Evolutionary conservation across 352 stramenopile species (phyloP).

Genomic region (Nothophytophthora sp.): DNA sequence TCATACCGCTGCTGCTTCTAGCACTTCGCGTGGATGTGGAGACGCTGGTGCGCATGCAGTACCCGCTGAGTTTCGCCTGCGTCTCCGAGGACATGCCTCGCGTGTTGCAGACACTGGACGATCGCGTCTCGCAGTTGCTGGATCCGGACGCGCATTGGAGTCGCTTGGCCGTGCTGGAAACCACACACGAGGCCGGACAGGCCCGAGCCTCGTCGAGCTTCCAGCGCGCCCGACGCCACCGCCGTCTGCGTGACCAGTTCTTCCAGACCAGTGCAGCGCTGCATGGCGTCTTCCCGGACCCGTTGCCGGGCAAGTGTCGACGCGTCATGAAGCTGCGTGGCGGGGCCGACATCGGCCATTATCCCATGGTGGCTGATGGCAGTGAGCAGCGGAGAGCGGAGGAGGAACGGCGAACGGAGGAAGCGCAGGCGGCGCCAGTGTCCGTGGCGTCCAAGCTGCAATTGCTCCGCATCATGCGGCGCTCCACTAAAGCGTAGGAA

Average conservation of each 20-base stretch:
- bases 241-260: slow-evolving; percentile 54
- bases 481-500: neutral
- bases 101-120: slow-evolving; percentile 44
- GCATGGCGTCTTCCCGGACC: slow-evolving; percentile 56
- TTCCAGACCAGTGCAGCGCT: slow-evolving; percentile 63
- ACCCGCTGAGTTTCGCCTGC: slow-evolving; percentile 52
- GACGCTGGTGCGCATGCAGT: slow-evolving; percentile 63
- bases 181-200: slow-evolving; percentile 50
- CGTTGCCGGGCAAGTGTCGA: slow-evolving; percentile 43
- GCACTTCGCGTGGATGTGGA: slow-evolving; percentile 61
- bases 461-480: slow-evolving; percentile 5
- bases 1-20: slow-evolving; percentile 56
- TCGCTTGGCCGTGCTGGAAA: slow-evolving; percentile 60
- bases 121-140: slow-evolving; percentile 43
- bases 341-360: slow-evolving; percentile 47
- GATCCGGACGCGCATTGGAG: slow-evolving; percentile 58
- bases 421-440: neutral
- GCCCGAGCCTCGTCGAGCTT: slow-evolving; percentile 42
- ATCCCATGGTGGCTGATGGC: slow-evolving; percentile 27
- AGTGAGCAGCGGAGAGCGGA: no score
- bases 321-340: slow-evolving; percentile 57
- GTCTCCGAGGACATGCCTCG: slow-evolving; percentile 38
- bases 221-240: slow-evolving; percentile 42
- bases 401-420: no score
- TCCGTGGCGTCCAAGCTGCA: slow-evolving; percentile 6